These are phyloP conservation scores for Didymella segeticola DNA, from an alignment of 2,329 filamentous ascomycete genomes.

Conservation along the genomic window DNA sequence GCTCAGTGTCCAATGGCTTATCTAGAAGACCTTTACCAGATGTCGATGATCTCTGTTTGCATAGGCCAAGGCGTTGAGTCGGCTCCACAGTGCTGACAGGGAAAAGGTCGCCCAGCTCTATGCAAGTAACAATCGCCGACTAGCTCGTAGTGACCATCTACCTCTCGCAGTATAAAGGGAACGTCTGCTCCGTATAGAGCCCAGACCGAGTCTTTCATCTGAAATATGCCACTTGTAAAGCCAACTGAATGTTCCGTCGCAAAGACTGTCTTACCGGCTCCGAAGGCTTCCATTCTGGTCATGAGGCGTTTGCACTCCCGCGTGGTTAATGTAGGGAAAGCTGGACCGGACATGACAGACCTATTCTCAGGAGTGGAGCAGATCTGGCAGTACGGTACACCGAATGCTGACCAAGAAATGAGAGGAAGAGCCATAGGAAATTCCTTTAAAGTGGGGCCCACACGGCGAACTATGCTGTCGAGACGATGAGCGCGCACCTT, in stretches of 20 bases:
- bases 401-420: not conserved
- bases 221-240: not conserved
- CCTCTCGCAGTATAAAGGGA: not conserved
- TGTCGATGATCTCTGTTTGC: constrained; percentile 5
- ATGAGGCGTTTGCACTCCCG: not conserved
- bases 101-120: not conserved
- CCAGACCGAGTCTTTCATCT: not conserved
- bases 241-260: not conserved
- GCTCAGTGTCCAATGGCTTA: too few species aligned
- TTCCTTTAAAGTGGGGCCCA: not conserved
- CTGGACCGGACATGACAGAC: not conserved
- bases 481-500: not conserved
- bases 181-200: not conserved
- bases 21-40: not conserved
- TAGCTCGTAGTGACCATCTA: not conserved
- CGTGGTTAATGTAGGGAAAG: not conserved
- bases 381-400: not conserved
- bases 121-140: constrained; percentile 2
- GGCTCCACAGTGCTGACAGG: not conserved
- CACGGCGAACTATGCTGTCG: not conserved
- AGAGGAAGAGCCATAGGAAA: not conserved
- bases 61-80: not conserved
- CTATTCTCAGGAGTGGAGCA: not conserved
- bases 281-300: not conserved
- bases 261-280: not conserved